Evolutionary conservation across 1,284 basidiomycete species (phyloP), one percentile per base, ranked within the genome.

Genomic region (Ustilago trichophora): DNA sequence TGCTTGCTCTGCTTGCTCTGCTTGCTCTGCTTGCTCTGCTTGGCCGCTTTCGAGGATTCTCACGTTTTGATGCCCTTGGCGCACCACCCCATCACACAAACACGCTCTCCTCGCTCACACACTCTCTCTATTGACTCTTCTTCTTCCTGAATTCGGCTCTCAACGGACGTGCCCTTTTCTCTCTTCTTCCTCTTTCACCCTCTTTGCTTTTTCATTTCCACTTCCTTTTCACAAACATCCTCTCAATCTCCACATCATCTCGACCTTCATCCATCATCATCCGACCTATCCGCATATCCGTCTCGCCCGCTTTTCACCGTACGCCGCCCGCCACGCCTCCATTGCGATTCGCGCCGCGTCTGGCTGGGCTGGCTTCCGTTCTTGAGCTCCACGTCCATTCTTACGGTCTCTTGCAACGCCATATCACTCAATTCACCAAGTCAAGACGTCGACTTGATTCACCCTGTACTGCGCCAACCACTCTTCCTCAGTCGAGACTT

Each of bases 301-400:
- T 26, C 16, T 44, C n/a, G n/a, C n/a, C n/a, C n/a, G n/a, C n/a
- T 15, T 29, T 18, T 16, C 44, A 33, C 24, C 22, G 21, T 16
- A 21, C 37, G 40, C 49, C 40, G 49, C 40, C 40, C 33, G 32
- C 49, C 40, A 31, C 31, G 33, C 24, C 33, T 15, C 3, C 13
- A n/a, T 25, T 13, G 22, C 33, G 8, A n/a, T 11, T 31, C n/a
- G 12, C 25, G 24, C 40, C 43, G 33, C 40, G 49, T 43, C 22
- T 31, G 40, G 38, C 25, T 31, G 49, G 49, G 40, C 32, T 16
- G 40, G 32, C 49, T 43, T 12, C 40, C n/a, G n/a, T n/a, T n/a
- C n/a, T n/a, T n/a, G n/a, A n/a, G n/a, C n/a, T n/a, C n/a, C n/a
- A n/a, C n/a, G n/a, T n/a, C n/a, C n/a, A n/a, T 11, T 35, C 19